Percentiles rank a stretch among this genome's conserved stretches.
Evolutionary conservation across 805 yeast species (phyloP).

Genomic region (Zygotorulaspora chibaensis): DNA sequence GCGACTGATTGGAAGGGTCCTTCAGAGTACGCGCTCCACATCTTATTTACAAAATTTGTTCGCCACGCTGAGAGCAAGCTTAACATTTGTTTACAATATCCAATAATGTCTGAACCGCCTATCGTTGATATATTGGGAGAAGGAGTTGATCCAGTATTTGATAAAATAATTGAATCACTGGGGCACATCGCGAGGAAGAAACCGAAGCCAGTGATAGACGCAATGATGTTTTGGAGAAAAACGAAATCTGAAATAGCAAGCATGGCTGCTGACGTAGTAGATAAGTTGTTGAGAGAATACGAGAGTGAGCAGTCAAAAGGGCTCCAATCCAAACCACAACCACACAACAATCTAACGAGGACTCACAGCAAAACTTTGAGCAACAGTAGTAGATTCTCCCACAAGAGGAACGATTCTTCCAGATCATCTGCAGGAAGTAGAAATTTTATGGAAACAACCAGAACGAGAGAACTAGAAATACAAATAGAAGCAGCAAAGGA

Average conservation of each 20-base stretch:
- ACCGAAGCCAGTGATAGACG: constrained; percentile 94
- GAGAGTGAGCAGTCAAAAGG: constrained; percentile 23
- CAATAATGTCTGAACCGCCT: constrained; percentile 68
- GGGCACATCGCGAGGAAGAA: constrained; percentile 87
- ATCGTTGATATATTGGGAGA: constrained; percentile 73
- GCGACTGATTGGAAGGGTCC: constrained; percentile 63
- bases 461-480: constrained; percentile 42
- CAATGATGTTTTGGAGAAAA: constrained; percentile 97
- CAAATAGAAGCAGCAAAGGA: constrained; percentile 47
- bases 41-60: constrained; percentile 91
- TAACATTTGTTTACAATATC: constrained; percentile 60
- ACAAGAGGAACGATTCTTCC: constrained; percentile 49
- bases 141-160: constrained; percentile 84
- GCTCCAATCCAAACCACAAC: constrained; percentile 1
- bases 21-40: constrained; percentile 89
- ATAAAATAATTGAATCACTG: constrained; percentile 74
- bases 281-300: constrained; percentile 39
- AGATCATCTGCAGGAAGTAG: constrained; percentile 34
- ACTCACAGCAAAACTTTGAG: constrained; percentile 33
- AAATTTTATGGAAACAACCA: constrained; percentile 49
- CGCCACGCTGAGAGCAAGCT: constrained; percentile 88
- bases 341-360: constrained; percentile 14
- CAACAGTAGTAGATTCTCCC: constrained; percentile 37
- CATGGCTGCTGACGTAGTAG: constrained; percentile 52
- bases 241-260: constrained; percentile 84